These are phyloP conservation scores for Osmanthus fragrans DNA, from an alignment of 257 asterid species.

Conservation along the genomic window DNA sequence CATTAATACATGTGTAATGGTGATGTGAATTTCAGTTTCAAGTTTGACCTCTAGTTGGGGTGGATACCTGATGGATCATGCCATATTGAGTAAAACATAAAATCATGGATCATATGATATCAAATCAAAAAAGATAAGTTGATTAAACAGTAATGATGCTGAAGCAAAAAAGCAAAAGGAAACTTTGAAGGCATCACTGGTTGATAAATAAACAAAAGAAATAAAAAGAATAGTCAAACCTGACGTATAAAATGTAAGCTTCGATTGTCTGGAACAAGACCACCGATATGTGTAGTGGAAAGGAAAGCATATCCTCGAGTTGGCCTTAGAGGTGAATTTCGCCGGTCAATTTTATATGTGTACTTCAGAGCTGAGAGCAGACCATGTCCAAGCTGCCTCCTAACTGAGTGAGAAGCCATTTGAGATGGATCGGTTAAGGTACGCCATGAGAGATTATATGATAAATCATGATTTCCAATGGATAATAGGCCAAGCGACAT, in stretches of 20 bases:
- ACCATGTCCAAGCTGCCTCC: slow-evolving; percentile 97
- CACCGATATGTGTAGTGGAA: slow-evolving; percentile 82
- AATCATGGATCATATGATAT: neutral
- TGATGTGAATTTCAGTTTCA: neutral
- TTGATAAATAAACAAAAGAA: neutral
- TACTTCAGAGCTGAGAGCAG: slow-evolving; percentile 80
- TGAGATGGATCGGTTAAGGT: slow-evolving; percentile 88
- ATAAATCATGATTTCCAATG: slow-evolving; percentile 68
- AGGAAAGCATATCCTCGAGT: slow-evolving; percentile 84
- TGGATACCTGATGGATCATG: neutral
- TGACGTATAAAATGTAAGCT: slow-evolving; percentile 86
- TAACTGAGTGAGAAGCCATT: slow-evolving; percentile 77
- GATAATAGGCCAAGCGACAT: slow-evolving; percentile 75
- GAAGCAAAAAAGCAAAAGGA: slow-evolving; percentile 2
- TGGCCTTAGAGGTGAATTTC: slow-evolving; percentile 85
- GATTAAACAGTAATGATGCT: neutral
- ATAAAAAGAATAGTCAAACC: slow-evolving; percentile 40
- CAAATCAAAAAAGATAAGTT: neutral
- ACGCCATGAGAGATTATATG: slow-evolving; percentile 87
- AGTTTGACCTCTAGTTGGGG: slow-evolving; percentile 2
- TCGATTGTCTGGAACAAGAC: slow-evolving; percentile 81
- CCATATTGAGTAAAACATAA: neutral
- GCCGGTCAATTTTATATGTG: slow-evolving; percentile 63
- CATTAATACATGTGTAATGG: neutral
- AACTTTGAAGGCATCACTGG: slow-evolving; percentile 7